Percentiles rank a stretch among this genome's conserved stretches.
Conservation (phyloP, 768 basidiomycete genomes). For the Hypholoma sublateritium region DNA sequence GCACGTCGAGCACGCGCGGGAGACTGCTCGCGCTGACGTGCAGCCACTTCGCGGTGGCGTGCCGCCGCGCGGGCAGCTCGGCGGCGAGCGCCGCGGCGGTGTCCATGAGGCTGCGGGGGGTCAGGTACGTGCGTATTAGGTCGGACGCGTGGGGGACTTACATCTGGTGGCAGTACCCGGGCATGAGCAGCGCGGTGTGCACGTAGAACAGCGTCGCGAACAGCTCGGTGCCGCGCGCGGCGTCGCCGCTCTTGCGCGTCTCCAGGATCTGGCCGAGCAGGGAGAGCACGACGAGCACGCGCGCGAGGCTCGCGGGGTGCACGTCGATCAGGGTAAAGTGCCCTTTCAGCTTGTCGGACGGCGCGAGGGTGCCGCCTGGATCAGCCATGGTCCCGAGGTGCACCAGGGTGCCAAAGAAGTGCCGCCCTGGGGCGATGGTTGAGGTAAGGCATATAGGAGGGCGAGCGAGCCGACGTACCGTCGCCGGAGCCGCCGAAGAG, state of each 20-base stretch:
- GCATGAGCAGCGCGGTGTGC: constrained; percentile 12
- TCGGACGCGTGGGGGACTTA: not conserved
- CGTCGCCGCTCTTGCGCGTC: not conserved
- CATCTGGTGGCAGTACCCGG: constrained; percentile 15
- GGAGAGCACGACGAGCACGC: constrained; percentile 17
- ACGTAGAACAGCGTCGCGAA: constrained; percentile 14
- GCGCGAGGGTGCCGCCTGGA: not conserved
- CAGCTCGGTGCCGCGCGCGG: not conserved
- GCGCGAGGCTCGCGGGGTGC: constrained; percentile 21
- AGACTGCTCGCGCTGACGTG: constrained; percentile 5
- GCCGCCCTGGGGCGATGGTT: constrained; percentile 21
- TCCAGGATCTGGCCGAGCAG: constrained; percentile 13
- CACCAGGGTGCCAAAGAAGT: constrained; percentile 20
- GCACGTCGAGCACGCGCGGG: constrained; percentile 6
- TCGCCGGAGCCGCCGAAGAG: constrained; percentile 25
- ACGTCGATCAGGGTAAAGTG: constrained; percentile 23
- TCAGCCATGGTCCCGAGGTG: constrained; percentile 7
- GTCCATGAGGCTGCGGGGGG: not conserved
- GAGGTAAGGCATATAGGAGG: not conserved
- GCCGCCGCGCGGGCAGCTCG: not conserved
- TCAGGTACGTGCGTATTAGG: not conserved
- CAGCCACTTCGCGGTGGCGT: not conserved
- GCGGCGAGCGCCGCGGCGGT: not conserved
- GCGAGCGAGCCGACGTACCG: constrained; percentile 8
- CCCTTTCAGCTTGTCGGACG: constrained; percentile 6